Evolutionary conservation across 306 rosid genomes (phyloP).

Genomic region (Glycine tomentella): DNA sequence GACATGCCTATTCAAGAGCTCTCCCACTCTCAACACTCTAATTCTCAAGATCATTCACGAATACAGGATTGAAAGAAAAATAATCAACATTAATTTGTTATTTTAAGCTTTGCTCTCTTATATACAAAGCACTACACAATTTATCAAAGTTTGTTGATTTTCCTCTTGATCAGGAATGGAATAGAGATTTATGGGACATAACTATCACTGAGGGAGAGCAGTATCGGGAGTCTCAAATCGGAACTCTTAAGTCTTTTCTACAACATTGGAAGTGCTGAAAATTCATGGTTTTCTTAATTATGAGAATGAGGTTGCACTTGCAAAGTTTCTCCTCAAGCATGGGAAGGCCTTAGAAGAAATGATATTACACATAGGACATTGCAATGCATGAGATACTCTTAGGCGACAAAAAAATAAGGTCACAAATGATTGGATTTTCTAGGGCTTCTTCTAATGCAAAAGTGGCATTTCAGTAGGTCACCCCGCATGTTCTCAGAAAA

Average conservation of each 20-base stretch:
- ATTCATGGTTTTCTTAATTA: slow-evolving; percentile 73
- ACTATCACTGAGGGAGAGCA: slow-evolving; percentile 66
- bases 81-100: background rate
- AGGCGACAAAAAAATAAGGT: slow-evolving; percentile 74
- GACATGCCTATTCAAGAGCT: slow-evolving; percentile 69
- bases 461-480: slow-evolving; percentile 57
- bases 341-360: slow-evolving; percentile 76
- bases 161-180: slow-evolving; percentile 65
- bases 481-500: background rate
- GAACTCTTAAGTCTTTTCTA: slow-evolving; percentile 59
- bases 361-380: slow-evolving; percentile 54
- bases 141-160: slow-evolving; percentile 25
- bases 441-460: slow-evolving; percentile 84
- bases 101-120: background rate
- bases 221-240: slow-evolving; percentile 75
- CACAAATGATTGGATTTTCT: slow-evolving; percentile 78
- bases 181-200: slow-evolving; percentile 73
- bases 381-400: slow-evolving; percentile 58
- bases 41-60: slow-evolving; percentile 63
- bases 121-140: background rate
- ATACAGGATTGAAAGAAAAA: slow-evolving; percentile 58
- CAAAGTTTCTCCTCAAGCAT: slow-evolving; percentile 77
- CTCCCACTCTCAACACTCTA: slow-evolving; percentile 64
- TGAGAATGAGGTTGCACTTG: slow-evolving; percentile 76
- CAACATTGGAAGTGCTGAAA: slow-evolving; percentile 69